Evolutionary conservation across 345 rosid species (phyloP).

Genomic region (Eucalyptus virginea): DNA sequence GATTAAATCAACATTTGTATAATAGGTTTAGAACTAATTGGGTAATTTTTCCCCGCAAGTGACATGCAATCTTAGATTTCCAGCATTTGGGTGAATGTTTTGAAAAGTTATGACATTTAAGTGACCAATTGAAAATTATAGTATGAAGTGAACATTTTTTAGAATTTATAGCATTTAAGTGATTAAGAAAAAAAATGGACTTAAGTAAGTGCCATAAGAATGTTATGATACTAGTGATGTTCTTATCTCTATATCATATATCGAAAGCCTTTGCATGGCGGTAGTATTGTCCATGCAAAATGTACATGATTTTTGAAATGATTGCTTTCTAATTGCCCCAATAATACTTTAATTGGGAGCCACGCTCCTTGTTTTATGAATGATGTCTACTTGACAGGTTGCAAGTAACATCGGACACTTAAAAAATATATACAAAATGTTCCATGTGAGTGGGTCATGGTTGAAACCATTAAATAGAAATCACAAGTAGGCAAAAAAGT

Average conservation of each 20-base stretch:
- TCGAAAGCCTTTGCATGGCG: not conserved
- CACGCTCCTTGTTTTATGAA: not conserved
- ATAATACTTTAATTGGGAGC: not conserved
- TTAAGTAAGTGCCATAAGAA: rapidly evolving
- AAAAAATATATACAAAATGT: not conserved
- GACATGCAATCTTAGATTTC: too few relatives aligned
- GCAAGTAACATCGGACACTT: not conserved
- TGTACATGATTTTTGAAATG: not conserved
- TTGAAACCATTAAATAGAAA: not conserved
- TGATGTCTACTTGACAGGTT: not conserved
- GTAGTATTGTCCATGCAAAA: not conserved
- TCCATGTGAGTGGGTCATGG: not conserved
- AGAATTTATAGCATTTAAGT: not conserved
- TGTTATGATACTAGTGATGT: rapidly evolving
- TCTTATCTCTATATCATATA: not conserved
- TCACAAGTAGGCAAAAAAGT: not conserved
- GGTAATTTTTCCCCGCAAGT: too few relatives aligned
- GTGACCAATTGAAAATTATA: too few relatives aligned
- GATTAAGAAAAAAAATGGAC: rapidly evolving
- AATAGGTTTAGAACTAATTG: too few relatives aligned
- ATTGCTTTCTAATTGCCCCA: not conserved
- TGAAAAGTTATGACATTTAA: too few relatives aligned
- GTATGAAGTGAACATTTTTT: not conserved
- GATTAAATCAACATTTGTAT: too few relatives aligned
- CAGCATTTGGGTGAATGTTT: too few relatives aligned